phyloP scores from a whole-genome alignment of 108 stramenopile genomes.

The Pseudonitzschia pungens region DNA sequence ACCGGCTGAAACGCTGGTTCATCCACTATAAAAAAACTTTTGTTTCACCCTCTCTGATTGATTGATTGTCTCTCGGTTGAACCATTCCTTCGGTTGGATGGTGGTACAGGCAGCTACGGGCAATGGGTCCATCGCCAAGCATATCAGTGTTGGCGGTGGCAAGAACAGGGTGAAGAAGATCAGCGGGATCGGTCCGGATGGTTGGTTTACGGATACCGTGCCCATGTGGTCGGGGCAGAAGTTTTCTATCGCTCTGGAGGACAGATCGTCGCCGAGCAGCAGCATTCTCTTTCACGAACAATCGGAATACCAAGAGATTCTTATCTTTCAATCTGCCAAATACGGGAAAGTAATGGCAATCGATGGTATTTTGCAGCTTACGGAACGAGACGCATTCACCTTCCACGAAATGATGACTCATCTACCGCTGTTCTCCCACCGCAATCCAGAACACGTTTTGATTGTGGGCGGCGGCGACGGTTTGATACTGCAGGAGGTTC shows the following conservation, averaged over 20 bases:
- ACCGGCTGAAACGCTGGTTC: too few relatives aligned
- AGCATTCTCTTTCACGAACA: conserved; percentile 39
- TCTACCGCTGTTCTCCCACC: conserved; percentile 74
- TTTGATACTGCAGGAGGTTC: conserved; percentile 78
- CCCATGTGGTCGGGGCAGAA: conserved; percentile 82
- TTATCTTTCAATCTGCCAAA: conserved; percentile 77
- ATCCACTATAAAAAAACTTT: too few relatives aligned
- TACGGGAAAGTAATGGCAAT: conserved; percentile 85
- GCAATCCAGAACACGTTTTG: conserved; percentile 52
- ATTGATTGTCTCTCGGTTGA: not conserved
- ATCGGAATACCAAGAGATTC: conserved; percentile 76
- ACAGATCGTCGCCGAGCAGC: conserved; percentile 11
- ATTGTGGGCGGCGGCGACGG: conserved; percentile 92
- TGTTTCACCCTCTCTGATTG: not conserved
- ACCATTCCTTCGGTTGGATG: not conserved
- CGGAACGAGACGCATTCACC: conserved; percentile 82
- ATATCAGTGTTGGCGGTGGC: not conserved
- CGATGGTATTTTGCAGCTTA: conserved; percentile 62
- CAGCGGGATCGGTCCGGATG: conserved; percentile 32
- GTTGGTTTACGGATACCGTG: conserved; percentile 89
- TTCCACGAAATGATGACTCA: conserved; percentile 90
- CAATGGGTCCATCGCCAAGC: not conserved
- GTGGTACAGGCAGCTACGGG: not conserved
- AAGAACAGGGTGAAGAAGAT: not conserved
- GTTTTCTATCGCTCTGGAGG: conserved; percentile 51